Evolutionary conservation across 805 yeast species (phyloP).

Genomic region (Tetrapisispora arboricola): DNA sequence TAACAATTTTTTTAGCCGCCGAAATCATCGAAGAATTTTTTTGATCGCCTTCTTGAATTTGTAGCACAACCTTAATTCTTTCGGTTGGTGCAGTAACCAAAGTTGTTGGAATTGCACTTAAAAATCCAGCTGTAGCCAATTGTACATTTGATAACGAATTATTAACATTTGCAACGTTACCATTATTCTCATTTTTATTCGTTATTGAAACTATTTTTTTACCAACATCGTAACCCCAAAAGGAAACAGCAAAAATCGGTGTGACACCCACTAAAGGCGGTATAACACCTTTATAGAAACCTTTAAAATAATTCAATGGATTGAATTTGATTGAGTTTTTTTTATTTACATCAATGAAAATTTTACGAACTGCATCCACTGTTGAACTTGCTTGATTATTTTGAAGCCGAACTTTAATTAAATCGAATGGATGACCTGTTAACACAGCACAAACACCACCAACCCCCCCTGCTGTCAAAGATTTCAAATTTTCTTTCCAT

Average conservation of each 20-base stretch:
- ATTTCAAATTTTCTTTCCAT: constrained; percentile 50
- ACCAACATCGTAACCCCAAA: constrained; percentile 97
- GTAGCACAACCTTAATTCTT: constrained; percentile 88
- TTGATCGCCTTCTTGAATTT: constrained; percentile 40
- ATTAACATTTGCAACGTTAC: constrained; percentile 3
- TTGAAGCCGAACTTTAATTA: constrained; percentile 84
- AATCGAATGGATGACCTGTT: constrained; percentile 94
- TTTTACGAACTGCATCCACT: constrained; percentile 54
- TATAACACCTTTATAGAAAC: constrained; percentile 86
- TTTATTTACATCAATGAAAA: constrained; percentile 37
- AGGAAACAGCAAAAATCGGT: constrained; percentile 96
- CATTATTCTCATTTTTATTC: constrained; percentile 18
- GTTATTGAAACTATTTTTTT: constrained; percentile 54
- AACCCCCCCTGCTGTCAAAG: constrained; percentile 87
- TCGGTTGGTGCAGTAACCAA: constrained; percentile 97
- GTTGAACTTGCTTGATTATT: constrained; percentile 57
- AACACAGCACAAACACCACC: constrained; percentile 95
- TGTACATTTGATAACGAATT: constrained; percentile 47
- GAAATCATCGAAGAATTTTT: constrained; percentile 10
- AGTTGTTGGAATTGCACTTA: constrained; percentile 91
- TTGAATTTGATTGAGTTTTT: constrained; percentile 1
- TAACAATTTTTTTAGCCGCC: constrained; percentile 57
- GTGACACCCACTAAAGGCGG: constrained; percentile 96
- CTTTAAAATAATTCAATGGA: constrained; percentile 24
- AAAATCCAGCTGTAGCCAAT: constrained; percentile 84